phyloP scores from a whole-genome alignment of 148 eudicot genomes.

The Spergularia marina region DNA sequence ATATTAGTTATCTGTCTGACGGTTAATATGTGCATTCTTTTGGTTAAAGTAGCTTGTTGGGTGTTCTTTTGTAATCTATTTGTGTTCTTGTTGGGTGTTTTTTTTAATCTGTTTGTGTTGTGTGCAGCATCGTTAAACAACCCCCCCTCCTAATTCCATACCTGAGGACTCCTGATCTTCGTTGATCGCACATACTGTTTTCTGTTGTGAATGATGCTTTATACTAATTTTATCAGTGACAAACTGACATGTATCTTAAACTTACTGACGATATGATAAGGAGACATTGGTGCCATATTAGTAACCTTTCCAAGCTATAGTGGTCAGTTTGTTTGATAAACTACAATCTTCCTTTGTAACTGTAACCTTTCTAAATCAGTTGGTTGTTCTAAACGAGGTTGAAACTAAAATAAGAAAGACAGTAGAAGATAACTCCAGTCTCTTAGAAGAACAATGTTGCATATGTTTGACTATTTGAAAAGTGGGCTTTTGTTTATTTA shows the following conservation, averaged over 20 bases:
- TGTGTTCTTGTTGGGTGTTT: too few relatives aligned
- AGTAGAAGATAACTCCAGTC: not conserved
- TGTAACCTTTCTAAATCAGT: not conserved
- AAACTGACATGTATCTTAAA: not conserved
- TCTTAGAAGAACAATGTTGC: not conserved
- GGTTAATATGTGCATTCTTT: too few relatives aligned
- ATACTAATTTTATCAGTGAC: not conserved
- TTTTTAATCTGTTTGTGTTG: not conserved
- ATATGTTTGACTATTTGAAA: not conserved
- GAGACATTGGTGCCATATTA: too few relatives aligned
- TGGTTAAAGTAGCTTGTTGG: too few relatives aligned
- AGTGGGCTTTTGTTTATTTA: not conserved
- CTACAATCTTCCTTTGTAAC: not conserved
- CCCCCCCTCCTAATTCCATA: not conserved
- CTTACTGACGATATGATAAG: not conserved
- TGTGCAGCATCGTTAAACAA: not conserved
- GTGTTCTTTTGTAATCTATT: too few relatives aligned
- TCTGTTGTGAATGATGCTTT: constrained; percentile 1
- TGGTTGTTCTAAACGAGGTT: not conserved
- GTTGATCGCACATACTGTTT: not conserved
- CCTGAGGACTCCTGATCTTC: not conserved
- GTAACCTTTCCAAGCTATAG: not conserved
- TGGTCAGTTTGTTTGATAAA: not conserved
- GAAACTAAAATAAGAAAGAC: not conserved
- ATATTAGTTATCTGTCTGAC: too few relatives aligned